Evolutionary conservation across 2,329 filamentous ascomycete species (phyloP), one percentile per base, ranked within the genome.

Genomic region (Chaetothyriales sp.): DNA sequence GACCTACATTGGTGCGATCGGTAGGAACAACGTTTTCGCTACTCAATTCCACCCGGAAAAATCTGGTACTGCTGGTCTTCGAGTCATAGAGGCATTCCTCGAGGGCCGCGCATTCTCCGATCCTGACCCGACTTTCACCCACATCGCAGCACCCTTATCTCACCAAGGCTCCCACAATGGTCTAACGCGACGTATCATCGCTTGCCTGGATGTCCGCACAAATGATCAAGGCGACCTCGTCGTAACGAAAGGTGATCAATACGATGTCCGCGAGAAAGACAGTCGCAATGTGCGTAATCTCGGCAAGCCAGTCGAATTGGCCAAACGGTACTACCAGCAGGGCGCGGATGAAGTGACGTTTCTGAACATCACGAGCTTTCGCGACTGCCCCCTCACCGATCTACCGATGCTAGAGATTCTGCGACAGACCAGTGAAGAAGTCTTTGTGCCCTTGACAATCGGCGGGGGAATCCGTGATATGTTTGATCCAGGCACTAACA

Each of bases 1-100:
- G 70, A 84, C 85, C 40, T 98, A 98, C 64, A 81, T 97, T 9
- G 92, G 92, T 46, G 92, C 90, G 18, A 77, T 98, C 43, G 86
- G 87, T 29, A 85, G 81, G 62, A 85, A 81, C 18, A 95, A 95
- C 66, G 71, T 97, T 19, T 81, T 95, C 53, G 89, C 85, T 2
- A 95, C 92, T 2, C 92, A 98, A 63, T 98, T 98, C 67, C 92
- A 98, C 70, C 92, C 92, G 0, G 92, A 98, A 65, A 98, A 98
- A 76, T 94, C 87, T 64, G 92, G 92, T 50, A 82, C 84, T 18
- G 90, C 92, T 2, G 92, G 92, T 9, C 71, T 97, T 55, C 77
- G 88, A 28, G 84, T 94, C 1, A 63, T 98, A 59, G 84, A 84
- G 61, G 84, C 90, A 5, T 98, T 98, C 67, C 72, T 97, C 29